Evolutionary conservation across 2,329 filamentous ascomycete species (phyloP).

Genomic region (Aspergillus fijiensis): DNA sequence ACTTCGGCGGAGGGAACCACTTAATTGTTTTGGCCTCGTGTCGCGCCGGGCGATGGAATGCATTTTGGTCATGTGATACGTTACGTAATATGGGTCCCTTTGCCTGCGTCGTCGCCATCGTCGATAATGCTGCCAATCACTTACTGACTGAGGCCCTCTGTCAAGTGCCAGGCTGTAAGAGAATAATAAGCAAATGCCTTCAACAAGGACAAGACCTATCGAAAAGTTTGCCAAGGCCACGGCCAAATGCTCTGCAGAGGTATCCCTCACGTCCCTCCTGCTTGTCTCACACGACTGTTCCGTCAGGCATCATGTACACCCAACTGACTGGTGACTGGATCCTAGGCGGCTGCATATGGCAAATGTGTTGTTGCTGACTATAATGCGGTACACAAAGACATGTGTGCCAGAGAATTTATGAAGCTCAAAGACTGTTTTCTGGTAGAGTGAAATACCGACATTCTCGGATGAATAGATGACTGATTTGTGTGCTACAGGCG

Average conservation of each 20-base stretch:
- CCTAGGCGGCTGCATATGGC: slow-evolving; percentile 78
- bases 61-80: slow-evolving; percentile 12
- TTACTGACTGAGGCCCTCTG: neutral
- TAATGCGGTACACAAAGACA: slow-evolving; percentile 85
- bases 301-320: slow-evolving; percentile 4
- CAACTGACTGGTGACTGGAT: slow-evolving; percentile 11
- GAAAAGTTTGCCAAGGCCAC: slow-evolving; percentile 67
- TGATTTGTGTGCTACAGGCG: slow-evolving; percentile 40
- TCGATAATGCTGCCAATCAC: neutral
- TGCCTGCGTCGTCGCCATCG: neutral
- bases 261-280: slow-evolving; percentile 33
- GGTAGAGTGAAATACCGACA: slow-evolving; percentile 52
- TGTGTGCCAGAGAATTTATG: slow-evolving; percentile 83
- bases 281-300: neutral
- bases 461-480: neutral
- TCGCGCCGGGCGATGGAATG: slow-evolving; percentile 21
- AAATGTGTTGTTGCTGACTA: slow-evolving; percentile 91
- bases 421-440: slow-evolving; percentile 83
- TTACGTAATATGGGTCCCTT: slow-evolving; percentile 13
- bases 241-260: slow-evolving; percentile 66
- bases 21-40: slow-evolving; percentile 13
- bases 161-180: neutral
- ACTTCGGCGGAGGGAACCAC: neutral
- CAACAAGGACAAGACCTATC: slow-evolving; percentile 58
- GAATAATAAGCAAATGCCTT: slow-evolving; percentile 38